Base-by-base conservation (phyloP, 371 early-diverging fungal species). In the Mortierella sp. region DNA sequence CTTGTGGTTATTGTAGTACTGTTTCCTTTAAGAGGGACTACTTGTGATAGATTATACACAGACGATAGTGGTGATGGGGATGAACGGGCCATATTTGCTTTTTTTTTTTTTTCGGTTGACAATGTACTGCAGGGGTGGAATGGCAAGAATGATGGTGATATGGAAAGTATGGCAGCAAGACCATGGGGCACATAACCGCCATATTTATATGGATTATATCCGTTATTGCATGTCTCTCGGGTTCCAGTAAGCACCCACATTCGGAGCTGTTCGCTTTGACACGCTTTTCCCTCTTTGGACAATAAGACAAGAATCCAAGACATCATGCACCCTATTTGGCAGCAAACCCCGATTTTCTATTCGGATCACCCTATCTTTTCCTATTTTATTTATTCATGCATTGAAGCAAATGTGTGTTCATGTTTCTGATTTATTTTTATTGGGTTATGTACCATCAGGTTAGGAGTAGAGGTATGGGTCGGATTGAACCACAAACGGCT, bases 401-500 rank as follows among this genome's bases (percentile, higher is more conserved):
- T 7, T 37, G 40, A 37, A 37, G 40, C 40, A 37, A 13, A 37
- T 7, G 40, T 40, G 40, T 10, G 10, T 5, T 40, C n/a, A n/a
- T n/a, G n/a, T n/a, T n/a, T n/a, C n/a, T n/a, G n/a, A n/a, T n/a
- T n/a, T n/a, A n/a, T n/a, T n/a, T n/a, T n/a, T 40, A 40, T 51
- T 51, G 8, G 7, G 53, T n/a, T 22, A 51, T 51, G 5, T 51
- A 22, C 17, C 5, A 7, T 13, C 8, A 7, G 53, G 26, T 26
- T 60, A 69, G 10, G 22, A 23, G 34, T 69, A 72, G 13, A 78
- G 54, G 37, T 61, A 79, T 15, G 79, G 79, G 32, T 79, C 73
- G 6, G 73, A 73, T 19, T 64, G 61, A 22, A 80, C 81, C 13
- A n/a, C 60, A 56, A 79, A 70, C 7, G 70, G 71, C 68, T 79